phyloP scores from a whole-genome alignment of 2,329 filamentous ascomycete genomes.

The Exophiala phaeomuriformis region DNA sequence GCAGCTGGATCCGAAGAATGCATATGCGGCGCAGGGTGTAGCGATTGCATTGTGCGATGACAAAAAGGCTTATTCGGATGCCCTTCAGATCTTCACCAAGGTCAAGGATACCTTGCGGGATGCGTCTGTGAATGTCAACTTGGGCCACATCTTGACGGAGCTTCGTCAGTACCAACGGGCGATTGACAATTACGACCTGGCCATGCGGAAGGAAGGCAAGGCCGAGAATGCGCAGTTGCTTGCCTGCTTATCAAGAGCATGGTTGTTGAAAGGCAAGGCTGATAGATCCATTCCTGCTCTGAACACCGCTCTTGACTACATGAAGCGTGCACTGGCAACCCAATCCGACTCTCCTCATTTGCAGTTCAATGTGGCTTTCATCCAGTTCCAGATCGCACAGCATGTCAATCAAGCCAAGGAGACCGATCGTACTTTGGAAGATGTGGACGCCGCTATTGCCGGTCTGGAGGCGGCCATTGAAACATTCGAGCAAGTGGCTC shows the following conservation, averaged over 20 bases:
- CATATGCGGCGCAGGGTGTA: constrained; percentile 91
- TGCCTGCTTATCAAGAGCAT: constrained; percentile 79
- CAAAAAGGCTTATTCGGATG: constrained; percentile 76
- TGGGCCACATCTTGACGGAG: constrained; percentile 89
- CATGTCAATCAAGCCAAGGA: constrained; percentile 69
- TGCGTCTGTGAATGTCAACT: constrained; percentile 79
- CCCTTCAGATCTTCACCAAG: constrained; percentile 81
- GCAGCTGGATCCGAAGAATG: constrained; percentile 88
- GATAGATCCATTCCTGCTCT: constrained; percentile 57
- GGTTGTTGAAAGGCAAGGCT: constrained; percentile 70
- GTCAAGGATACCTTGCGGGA: constrained; percentile 86
- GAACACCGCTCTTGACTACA: constrained; percentile 58
- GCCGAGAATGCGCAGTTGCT: constrained; percentile 60
- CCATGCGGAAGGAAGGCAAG: constrained; percentile 60
- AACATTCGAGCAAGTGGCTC: constrained; percentile 53
- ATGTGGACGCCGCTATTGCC: constrained; percentile 70
- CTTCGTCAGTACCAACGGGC: constrained; percentile 82
- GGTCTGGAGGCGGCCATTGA: constrained; percentile 84
- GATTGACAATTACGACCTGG: constrained; percentile 87
- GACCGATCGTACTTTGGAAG: constrained; percentile 65
- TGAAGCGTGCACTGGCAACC: constrained; percentile 61
- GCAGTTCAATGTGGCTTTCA: constrained; percentile 96
- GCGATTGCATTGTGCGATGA: constrained; percentile 92
- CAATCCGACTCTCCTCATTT: constrained; percentile 81
- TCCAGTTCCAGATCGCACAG: constrained; percentile 88